Percentiles rank a stretch among this genome's conserved stretches.
phyloP scores from a whole-genome alignment of 139 green algal species.

The Tetradesmus lagerheimii region DNA sequence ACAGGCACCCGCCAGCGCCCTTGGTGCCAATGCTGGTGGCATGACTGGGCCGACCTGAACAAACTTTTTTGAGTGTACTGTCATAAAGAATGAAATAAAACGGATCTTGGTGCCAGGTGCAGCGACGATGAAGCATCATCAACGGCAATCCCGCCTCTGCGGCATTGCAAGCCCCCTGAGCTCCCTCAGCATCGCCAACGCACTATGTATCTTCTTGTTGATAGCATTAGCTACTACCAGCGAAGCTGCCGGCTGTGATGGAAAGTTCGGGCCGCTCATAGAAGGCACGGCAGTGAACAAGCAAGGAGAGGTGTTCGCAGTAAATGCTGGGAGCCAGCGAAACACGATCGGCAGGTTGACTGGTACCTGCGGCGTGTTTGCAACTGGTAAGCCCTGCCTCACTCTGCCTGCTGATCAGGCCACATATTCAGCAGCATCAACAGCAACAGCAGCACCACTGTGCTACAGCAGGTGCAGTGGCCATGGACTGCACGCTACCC shows the following conservation, averaged over 20 bases:
- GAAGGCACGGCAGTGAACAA: background rate
- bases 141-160: background rate
- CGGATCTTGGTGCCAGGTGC: background rate
- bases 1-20: no score
- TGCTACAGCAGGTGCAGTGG: no score
- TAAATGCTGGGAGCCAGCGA: background rate
- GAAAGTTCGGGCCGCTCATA: background rate
- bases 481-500: background rate
- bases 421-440: background rate
- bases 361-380: background rate
- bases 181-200: background rate
- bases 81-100: no score
- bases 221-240: background rate
- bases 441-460: background rate
- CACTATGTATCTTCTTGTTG: background rate
- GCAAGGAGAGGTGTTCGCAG: background rate
- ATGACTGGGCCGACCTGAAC: no score
- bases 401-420: background rate
- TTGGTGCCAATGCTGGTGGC: no score
- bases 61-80: no score
- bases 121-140: background rate
- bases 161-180: background rate
- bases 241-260: background rate
- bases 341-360: background rate
- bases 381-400: background rate